Conservation (phyloP, 164 flowering plant species). For the Echeveria elegans region DNA sequence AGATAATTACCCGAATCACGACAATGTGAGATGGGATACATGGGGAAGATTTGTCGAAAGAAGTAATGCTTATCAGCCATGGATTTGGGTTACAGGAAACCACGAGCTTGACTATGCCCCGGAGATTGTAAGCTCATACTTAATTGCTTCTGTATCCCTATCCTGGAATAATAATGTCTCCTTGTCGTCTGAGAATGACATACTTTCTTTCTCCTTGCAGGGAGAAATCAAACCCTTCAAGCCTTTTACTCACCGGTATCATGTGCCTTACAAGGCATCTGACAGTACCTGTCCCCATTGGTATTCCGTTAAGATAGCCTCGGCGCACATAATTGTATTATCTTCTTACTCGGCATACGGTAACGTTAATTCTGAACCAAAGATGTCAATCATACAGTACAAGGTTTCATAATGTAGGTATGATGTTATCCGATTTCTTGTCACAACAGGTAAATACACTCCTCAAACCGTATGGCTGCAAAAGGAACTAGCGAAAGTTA, state of each 20-base stretch:
- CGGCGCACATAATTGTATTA: conserved; percentile 34
- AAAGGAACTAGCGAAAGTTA: background rate
- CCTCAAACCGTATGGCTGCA: conserved; percentile 2
- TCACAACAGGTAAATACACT: background rate
- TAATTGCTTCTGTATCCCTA: background rate
- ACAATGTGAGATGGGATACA: background rate
- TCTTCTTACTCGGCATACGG: conserved; percentile 41
- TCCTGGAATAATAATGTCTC: background rate
- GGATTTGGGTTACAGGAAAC: conserved; percentile 6
- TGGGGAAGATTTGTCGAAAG: conserved; percentile 9
- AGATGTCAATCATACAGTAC: too few species aligned
- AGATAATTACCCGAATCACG: background rate
- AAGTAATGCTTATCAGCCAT: conserved; percentile 1
- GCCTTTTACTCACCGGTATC: conserved; percentile 25
- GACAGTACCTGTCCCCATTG: conserved; percentile 35
- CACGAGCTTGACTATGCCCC: conserved; percentile 4
- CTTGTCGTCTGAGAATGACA: background rate
- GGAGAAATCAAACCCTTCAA: conserved; percentile 27
- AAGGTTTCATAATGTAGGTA: too few species aligned
- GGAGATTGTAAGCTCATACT: background rate
- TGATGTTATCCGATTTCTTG: background rate
- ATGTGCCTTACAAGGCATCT: conserved; percentile 19
- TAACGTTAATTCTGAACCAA: too few species aligned
- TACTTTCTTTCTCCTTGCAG: conserved; percentile 13
- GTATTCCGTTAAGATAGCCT: conserved; percentile 40